A percentile compares a stretch with the other conserved stretches of the same genome.
Evolutionary conservation across 2,329 filamentous ascomycete genomes (phyloP).

Genomic region (Thelonectria discophora): DNA sequence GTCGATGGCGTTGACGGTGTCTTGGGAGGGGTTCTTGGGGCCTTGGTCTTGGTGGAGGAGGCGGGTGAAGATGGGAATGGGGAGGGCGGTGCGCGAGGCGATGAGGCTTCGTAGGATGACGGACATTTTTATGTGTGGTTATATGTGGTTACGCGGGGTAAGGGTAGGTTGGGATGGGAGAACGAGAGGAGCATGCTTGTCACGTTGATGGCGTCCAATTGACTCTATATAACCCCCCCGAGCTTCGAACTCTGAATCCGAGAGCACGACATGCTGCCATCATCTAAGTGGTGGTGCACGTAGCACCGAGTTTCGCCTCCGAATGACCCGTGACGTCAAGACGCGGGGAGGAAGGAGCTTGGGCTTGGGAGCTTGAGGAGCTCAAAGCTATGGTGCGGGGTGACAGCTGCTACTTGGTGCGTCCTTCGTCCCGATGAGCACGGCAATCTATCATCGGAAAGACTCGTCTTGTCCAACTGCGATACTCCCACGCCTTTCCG

Average conservation of each 20-base stretch:
- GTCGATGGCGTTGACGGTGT: conserved; percentile 33
- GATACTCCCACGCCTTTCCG: too few species aligned
- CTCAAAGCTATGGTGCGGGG: too few species aligned
- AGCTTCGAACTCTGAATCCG: background rate
- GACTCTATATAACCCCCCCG: background rate
- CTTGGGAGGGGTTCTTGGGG: conserved; percentile 1
- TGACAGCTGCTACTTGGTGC: too few species aligned
- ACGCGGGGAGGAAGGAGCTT: too few species aligned
- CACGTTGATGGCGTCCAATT: background rate
- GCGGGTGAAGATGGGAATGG: conserved; percentile 14
- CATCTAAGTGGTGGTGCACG: conserved; percentile 3
- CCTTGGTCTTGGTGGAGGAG: conserved; percentile 17
- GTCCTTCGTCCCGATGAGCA: too few species aligned
- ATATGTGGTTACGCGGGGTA: too few species aligned
- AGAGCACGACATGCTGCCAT: background rate
- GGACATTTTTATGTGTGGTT: conserved; percentile 5
- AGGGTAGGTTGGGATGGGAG: too few species aligned
- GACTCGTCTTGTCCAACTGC: too few species aligned
- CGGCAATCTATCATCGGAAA: too few species aligned
- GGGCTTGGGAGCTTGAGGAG: conserved; percentile 31
- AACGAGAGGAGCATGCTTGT: background rate
- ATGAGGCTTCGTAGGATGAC: conserved; percentile 16
- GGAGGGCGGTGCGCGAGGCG: conserved; percentile 20
- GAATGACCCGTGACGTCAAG: conserved; percentile 31
- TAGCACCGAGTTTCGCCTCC: conserved; percentile 5